Percentiles rank a stretch among this genome's conserved stretches.
phyloP scores from a whole-genome alignment of 2,329 filamentous ascomycete genomes.

The Diaporthe citri region DNA sequence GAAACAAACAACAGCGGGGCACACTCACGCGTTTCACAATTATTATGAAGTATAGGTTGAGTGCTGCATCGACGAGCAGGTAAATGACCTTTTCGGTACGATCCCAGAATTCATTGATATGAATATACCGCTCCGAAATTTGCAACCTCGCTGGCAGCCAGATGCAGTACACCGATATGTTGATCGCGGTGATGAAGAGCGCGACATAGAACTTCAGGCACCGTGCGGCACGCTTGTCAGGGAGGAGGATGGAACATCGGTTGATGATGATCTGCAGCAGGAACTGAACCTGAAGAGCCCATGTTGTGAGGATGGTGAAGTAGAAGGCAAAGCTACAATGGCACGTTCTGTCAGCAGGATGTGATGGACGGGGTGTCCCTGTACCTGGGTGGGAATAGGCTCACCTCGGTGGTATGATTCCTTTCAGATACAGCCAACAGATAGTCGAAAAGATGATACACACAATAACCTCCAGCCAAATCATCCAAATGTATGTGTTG shows the following conservation, averaged over 20 bases:
- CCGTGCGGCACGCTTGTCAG: conserved; percentile 51
- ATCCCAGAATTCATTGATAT: conserved; percentile 65
- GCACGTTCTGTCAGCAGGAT: neutral
- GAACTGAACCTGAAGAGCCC: conserved; percentile 33
- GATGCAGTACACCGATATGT: conserved; percentile 65
- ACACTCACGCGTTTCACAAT: conserved; percentile 17
- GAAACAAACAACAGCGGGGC: neutral
- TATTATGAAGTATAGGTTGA: conserved; percentile 63
- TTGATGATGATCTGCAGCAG: conserved; percentile 58
- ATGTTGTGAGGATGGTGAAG: conserved; percentile 27
- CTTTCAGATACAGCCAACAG: conserved; percentile 30
- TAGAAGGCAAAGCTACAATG: conserved; percentile 27
- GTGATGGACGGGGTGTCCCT: too few relatives aligned
- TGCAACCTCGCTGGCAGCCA: conserved; percentile 66
- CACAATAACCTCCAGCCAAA: conserved; percentile 18
- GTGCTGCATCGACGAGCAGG: conserved; percentile 58
- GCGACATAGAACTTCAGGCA: conserved; percentile 48
- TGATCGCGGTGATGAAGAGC: conserved; percentile 60
- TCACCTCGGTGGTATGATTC: conserved; percentile 21
- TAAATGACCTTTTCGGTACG: conserved; percentile 65
- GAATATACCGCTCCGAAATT: conserved; percentile 54
- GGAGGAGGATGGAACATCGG: conserved; percentile 60
- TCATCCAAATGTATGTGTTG: conserved; percentile 33
- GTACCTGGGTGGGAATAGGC: neutral
- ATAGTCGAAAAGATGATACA: conserved; percentile 25